A percentile compares a stretch with the other conserved stretches of the same genome.
These are phyloP conservation scores for Heterobasidion occidentale DNA, from an alignment of 1,284 basidiomycete species.

Conservation along the genomic window DNA sequence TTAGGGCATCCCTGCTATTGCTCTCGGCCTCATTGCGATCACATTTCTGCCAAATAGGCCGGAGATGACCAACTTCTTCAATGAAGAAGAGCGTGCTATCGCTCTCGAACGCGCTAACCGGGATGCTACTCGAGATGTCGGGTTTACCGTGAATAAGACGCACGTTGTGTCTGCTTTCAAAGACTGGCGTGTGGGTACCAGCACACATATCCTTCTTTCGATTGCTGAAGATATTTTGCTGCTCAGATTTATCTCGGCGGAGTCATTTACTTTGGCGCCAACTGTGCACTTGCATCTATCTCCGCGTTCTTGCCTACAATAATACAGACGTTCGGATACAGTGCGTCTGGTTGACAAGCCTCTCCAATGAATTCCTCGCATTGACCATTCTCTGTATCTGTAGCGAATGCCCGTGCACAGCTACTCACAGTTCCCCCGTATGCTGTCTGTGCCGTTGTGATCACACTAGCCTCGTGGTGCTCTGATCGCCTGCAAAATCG, in stretches of 20 bases:
- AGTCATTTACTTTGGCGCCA: constrained; percentile 72
- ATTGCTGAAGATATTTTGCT: background rate
- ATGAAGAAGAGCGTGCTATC: constrained; percentile 64
- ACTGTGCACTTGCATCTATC: constrained; percentile 71
- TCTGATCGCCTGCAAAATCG: constrained; percentile 73
- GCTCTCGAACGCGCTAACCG: constrained; percentile 72
- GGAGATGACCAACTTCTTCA: constrained; percentile 66
- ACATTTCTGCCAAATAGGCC: constrained; percentile 72
- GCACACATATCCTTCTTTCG: background rate
- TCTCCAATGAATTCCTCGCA: background rate
- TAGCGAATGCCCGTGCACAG: constrained; percentile 50
- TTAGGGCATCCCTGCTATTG: constrained; percentile 54
- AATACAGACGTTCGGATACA: constrained; percentile 62
- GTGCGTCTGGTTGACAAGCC: constrained; percentile 20
- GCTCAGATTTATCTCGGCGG: constrained; percentile 53
- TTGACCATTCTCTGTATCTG: background rate
- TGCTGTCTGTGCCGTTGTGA: constrained; percentile 59
- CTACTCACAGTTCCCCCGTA: constrained; percentile 80
- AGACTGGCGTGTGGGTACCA: constrained; percentile 61
- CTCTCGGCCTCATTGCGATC: constrained; percentile 60
- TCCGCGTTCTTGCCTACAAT: constrained; percentile 85
- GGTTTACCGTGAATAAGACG: constrained; percentile 57
- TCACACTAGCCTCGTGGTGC: constrained; percentile 53
- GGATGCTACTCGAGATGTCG: constrained; percentile 59
- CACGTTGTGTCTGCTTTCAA: constrained; percentile 59